Evolutionary conservation across 202 grass and related monocot species (phyloP).

Genomic region (Musa balbisiana): DNA sequence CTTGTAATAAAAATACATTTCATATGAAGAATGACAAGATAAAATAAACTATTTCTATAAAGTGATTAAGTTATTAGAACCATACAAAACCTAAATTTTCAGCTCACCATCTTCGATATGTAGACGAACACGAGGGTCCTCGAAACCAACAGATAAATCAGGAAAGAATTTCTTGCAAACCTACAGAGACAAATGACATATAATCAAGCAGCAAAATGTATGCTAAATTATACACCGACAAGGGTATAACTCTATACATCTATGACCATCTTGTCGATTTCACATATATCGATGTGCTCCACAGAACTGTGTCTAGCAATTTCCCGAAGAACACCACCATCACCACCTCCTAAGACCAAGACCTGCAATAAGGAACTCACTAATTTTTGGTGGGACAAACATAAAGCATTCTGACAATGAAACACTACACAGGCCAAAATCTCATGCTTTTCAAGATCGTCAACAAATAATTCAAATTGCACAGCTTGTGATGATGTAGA

Average conservation of each 20-base stretch:
- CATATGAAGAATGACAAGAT: background rate
- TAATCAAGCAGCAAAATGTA: conserved; percentile 7
- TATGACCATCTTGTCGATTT: conserved; percentile 98
- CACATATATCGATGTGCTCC: conserved; percentile 93
- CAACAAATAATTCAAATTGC: background rate
- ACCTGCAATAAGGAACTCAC: conserved; percentile 40
- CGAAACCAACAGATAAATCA: conserved; percentile 76
- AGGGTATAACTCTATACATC: conserved; percentile 52
- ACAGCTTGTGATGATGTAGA: background rate
- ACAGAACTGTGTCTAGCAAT: conserved; percentile 82
- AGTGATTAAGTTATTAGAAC: conserved; percentile 2
- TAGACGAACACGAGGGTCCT: conserved; percentile 80
- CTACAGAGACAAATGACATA: conserved; percentile 30
- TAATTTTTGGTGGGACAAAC: background rate
- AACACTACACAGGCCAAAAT: background rate
- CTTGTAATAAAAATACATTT: too few relatives aligned
- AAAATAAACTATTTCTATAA: conserved; percentile 7
- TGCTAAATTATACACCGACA: background rate
- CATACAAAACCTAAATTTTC: conserved; percentile 5
- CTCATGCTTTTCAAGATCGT: too few relatives aligned
- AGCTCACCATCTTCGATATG: conserved; percentile 88
- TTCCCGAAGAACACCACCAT: conserved; percentile 93
- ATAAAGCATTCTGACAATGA: background rate
- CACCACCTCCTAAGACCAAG: conserved; percentile 96
- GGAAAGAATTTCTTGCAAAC: conserved; percentile 95